Evolutionary conservation across 2,329 filamentous ascomycete genomes (phyloP), one percentile per base, ranked within the genome.

Genomic region (Emydomyces testavorans): DNA sequence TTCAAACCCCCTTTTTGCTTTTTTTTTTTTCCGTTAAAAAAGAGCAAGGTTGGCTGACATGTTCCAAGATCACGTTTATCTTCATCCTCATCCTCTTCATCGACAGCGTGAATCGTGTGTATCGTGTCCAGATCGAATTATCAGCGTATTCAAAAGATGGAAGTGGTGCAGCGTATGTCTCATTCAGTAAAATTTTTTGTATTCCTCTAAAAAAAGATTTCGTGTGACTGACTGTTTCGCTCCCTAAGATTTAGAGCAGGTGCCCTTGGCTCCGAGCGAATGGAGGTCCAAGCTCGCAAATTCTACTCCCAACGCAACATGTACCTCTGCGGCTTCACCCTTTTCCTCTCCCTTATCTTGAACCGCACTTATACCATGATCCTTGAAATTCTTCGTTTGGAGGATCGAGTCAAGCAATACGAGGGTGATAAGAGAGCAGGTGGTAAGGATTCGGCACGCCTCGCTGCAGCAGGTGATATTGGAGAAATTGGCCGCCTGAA

Each of bases 221-320:
- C 18, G 44, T 15, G 4, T 37, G 10, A 24, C 53, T 56, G 48
- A 57, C 37, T n/a, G 13, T n/a, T 31, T 40, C 23, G 23, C 31
- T 45, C 43, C 18, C 20, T 50, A 46, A 50, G 69, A 47, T 45
- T 54, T 57, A 79, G 83, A 62, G 73, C 75, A 49, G 78, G 81
- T 44, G 80, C 89, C 51, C 80, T 95, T 60, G 90, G 92, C 54
- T 83, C 86, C 64, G 92, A 96, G 66, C 90, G 92, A 55, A 88
- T 94, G 78, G 92, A 98, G 72, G 90, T 96, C 45, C 92, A 98
- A 71, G 90, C 92, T 56, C 88, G 92, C 77, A 98, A 98, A 73
- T 98, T 98, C 77, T 98, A 98, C 78, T 94, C 89, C 53, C 90
- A 98, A 75, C 89, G 92, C 69, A 98, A 98, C 80, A 98, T 98